Conservation (phyloP, 768 basidiomycete genomes). For the Leccinum sublutescens region DNA sequence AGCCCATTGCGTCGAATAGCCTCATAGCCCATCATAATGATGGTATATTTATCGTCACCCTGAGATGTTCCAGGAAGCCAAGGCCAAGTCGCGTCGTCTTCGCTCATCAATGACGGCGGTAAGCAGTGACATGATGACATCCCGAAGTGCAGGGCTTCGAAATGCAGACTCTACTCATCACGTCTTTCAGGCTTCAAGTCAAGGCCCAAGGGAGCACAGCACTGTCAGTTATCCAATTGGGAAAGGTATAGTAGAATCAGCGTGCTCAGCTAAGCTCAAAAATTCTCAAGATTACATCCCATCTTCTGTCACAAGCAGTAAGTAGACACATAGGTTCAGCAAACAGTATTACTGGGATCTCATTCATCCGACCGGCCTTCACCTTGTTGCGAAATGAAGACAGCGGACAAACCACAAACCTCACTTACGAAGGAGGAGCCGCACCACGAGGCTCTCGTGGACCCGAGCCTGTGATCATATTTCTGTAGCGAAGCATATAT, state of each 20-base stretch:
- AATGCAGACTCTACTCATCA: not conserved
- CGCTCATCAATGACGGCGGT: conserved; percentile 19
- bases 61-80: conserved; percentile 23
- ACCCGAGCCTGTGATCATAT: conserved; percentile 14
- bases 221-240: not conserved
- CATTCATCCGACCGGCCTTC: not conserved
- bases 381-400: not conserved
- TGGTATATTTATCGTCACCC: conserved; percentile 9
- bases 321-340: conserved; percentile 6
- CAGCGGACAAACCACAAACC: not conserved
- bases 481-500: not conserved
- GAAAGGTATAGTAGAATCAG: not conserved
- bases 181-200: not conserved
- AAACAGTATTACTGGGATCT: not conserved
- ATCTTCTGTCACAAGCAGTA: not conserved
- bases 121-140: conserved; percentile 2
- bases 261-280: not conserved
- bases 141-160: not conserved
- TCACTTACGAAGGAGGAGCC: conserved; percentile 19
- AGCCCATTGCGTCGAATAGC: too few relatives aligned
- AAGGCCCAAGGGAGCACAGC: not conserved
- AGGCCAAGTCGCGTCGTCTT: conserved; percentile 23
- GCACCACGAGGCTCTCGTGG: conserved; percentile 23
- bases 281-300: conserved; percentile 3
- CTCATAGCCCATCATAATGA: too few relatives aligned